Evolutionary conservation across 208 protist species (phyloP).

Genomic region (Leishmania mexicana): DNA sequence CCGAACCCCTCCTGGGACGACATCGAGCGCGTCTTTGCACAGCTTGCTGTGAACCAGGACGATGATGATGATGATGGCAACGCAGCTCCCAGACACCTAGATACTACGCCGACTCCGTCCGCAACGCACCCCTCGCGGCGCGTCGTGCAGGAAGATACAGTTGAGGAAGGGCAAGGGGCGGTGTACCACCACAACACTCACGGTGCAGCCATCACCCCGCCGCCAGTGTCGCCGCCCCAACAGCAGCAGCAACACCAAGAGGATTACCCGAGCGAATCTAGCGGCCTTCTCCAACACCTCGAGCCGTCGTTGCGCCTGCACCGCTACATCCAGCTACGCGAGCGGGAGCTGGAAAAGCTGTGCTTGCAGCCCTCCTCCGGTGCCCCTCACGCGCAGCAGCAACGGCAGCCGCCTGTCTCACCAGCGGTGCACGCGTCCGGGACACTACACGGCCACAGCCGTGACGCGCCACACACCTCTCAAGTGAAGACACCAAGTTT

Average conservation of each 20-base stretch:
- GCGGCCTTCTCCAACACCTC: slow-evolving; percentile 32
- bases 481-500: not conserved
- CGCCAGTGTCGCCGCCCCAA: not conserved
- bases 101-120: not conserved
- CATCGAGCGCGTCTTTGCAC: slow-evolving; percentile 62
- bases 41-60: slow-evolving; percentile 18
- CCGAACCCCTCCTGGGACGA: slow-evolving; percentile 55
- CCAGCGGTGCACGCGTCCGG: not conserved
- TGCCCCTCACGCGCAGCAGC: not conserved
- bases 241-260: not conserved
- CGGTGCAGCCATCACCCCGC: not conserved
- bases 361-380: slow-evolving; percentile 9
- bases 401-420: not conserved
- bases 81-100: not conserved
- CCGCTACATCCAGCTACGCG: slow-evolving; percentile 60
- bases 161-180: not conserved
- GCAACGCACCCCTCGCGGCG: not conserved
- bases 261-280: not conserved
- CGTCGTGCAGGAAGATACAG: not conserved
- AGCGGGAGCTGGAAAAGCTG: slow-evolving; percentile 49
- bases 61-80: not conserved
- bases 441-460: not conserved
- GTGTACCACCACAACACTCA: not conserved
- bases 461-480: not conserved
- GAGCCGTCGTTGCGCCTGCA: slow-evolving; percentile 55